Percentiles rank a stretch among this genome's conserved stretches.
Evolutionary conservation across 2,329 filamentous ascomycete species (phyloP).

Genomic region (Davidsoniella eucalypti): DNA sequence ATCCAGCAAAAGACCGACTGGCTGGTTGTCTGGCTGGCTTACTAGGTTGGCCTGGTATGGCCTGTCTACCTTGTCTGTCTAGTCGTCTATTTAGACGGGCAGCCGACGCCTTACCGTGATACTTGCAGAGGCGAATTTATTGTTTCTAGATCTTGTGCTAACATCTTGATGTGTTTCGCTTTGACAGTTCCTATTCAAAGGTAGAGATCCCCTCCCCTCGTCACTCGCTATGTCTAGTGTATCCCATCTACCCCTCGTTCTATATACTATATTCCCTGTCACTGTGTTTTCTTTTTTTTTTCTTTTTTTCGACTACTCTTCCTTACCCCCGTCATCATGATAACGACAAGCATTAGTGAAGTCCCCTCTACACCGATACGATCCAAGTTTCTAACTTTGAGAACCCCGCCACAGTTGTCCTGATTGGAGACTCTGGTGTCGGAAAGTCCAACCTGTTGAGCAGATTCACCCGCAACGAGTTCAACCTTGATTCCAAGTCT

Average conservation of each 20-base stretch:
- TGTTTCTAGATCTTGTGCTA: slow-evolving; percentile 6
- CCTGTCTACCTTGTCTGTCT: too few species aligned
- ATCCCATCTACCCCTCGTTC: slow-evolving; percentile 9
- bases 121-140: slow-evolving; percentile 11
- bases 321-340: slow-evolving; percentile 8
- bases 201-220: slow-evolving; percentile 30
- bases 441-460: slow-evolving; percentile 99
- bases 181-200: slow-evolving; percentile 93
- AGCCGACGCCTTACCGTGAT: neutral
- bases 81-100: too few species aligned
- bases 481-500: slow-evolving; percentile 99
- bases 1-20: too few species aligned
- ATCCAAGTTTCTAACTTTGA: slow-evolving; percentile 18
- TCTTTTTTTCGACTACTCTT: slow-evolving; percentile 18
- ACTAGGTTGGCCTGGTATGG: too few species aligned
- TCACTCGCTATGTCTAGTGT: neutral
- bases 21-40: too few species aligned
- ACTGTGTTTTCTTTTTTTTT: neutral
- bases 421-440: slow-evolving; percentile 98
- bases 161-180: slow-evolving; percentile 1
- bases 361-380: slow-evolving; percentile 1
- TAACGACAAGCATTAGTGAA: neutral
- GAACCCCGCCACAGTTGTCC: slow-evolving; percentile 49
- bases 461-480: slow-evolving; percentile 98
- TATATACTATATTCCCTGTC: slow-evolving; percentile 8